A percentile compares a stretch with the other conserved stretches of the same genome.
phyloP scores from a whole-genome alignment of 2,329 filamentous ascomycete species.

The Sclerotinia subarctica region DNA sequence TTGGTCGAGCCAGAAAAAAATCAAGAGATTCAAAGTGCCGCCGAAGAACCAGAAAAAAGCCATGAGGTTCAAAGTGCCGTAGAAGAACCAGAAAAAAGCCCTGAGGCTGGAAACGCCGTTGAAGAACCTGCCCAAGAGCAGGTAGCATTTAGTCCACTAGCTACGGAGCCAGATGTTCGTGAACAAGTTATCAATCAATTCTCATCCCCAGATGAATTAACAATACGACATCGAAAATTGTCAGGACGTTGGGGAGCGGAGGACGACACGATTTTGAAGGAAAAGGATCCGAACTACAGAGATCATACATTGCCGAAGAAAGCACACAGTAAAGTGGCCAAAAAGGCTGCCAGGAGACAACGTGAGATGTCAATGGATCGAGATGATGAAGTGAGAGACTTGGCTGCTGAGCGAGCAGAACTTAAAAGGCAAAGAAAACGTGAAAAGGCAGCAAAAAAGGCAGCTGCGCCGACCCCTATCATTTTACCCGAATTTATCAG shows the following conservation, averaged over 20 bases:
- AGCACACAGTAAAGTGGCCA: slow-evolving; percentile 31
- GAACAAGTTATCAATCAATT: neutral
- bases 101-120: neutral
- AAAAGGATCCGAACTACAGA: slow-evolving; percentile 6
- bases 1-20: neutral
- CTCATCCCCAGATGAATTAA: neutral
- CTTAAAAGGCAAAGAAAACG: slow-evolving; percentile 43
- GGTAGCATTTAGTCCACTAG: neutral
- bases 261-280: neutral
- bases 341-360: slow-evolving; percentile 36
- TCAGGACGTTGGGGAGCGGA: slow-evolving; percentile 16
- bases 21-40: neutral
- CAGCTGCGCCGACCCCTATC: slow-evolving; percentile 56
- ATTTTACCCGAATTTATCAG: slow-evolving; percentile 88
- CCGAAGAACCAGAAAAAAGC: neutral
- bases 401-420: slow-evolving; percentile 42
- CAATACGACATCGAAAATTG: slow-evolving; percentile 2
- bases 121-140: neutral
- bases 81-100: neutral
- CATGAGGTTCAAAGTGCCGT: neutral
- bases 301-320: slow-evolving; percentile 19
- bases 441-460: slow-evolving; percentile 43
- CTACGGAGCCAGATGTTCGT: neutral
- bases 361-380: slow-evolving; percentile 28
- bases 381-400: slow-evolving; percentile 36